These are phyloP conservation scores for Cryoendolithus antarcticus DNA, from an alignment of 2,329 filamentous ascomycete genomes.

Conservation along the genomic window DNA sequence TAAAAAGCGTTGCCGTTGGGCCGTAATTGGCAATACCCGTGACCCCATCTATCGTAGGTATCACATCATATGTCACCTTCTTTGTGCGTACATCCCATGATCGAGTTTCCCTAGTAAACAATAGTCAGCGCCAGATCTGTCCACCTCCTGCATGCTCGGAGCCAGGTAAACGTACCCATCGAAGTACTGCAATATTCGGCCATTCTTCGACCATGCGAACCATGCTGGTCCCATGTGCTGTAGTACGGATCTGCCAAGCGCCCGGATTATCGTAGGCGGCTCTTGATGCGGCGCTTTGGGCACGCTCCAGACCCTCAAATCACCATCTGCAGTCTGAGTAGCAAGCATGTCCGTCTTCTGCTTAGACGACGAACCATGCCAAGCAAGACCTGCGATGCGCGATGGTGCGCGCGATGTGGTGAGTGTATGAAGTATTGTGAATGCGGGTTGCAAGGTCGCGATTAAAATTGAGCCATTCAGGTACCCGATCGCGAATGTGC, in stretches of 20 bases:
- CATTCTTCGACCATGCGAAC: conserved; percentile 98
- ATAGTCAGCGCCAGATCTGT: no score
- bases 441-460: conserved; percentile 76
- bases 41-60: conserved; percentile 73
- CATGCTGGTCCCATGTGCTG: conserved; percentile 69
- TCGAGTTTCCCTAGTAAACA: conserved; percentile 59
- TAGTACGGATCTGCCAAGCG: conserved; percentile 68
- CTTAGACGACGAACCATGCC: conserved; percentile 92
- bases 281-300: conserved; percentile 67
- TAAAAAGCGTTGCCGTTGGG: conserved; percentile 79
- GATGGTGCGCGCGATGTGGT: conserved; percentile 75
- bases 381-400: conserved; percentile 73
- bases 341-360: conserved; percentile 98
- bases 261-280: conserved; percentile 69
- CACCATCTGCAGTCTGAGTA: conserved; percentile 80
- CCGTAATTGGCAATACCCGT: conserved; percentile 82
- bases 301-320: conserved; percentile 92
- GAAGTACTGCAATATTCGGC: conserved; percentile 82
- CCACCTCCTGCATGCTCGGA: no score
- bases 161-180: conserved; percentile 70
- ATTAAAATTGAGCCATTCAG: conserved; percentile 90
- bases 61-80: conserved; percentile 77
- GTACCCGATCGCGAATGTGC: conserved; percentile 96
- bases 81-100: conserved; percentile 99
- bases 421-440: conserved; percentile 87